Conservation (phyloP, 805 yeast genomes). For the Helenozyma baotianmanensis region DNA sequence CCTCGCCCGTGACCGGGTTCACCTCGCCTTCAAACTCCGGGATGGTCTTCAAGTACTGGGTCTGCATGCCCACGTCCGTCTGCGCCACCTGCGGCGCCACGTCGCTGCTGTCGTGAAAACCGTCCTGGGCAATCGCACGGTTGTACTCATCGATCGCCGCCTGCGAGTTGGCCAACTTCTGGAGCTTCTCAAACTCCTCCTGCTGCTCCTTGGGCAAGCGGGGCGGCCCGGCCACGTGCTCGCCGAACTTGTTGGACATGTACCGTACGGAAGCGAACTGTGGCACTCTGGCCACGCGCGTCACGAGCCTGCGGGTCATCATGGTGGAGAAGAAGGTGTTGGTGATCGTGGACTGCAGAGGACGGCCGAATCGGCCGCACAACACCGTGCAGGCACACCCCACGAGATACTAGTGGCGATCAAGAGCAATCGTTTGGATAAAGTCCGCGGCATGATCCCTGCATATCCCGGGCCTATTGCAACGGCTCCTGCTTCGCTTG, state of each 20-base stretch:
- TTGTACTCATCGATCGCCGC: constrained; percentile 75
- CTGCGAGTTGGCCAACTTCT: constrained; percentile 74
- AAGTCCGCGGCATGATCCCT: not conserved
- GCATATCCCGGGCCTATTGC: not conserved
- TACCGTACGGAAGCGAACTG: constrained; percentile 3
- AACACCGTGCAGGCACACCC: too few species aligned
- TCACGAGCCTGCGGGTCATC: too few species aligned
- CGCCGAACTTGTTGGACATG: constrained; percentile 18
- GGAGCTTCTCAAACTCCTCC: constrained; percentile 86
- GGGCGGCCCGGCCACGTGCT: constrained; percentile 51
- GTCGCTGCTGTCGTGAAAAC: constrained; percentile 8
- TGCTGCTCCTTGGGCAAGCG: constrained; percentile 75
- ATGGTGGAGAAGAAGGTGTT: too few species aligned
- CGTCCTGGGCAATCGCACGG: constrained; percentile 31
- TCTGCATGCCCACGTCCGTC: constrained; percentile 63
- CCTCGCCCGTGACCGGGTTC: constrained; percentile 92
- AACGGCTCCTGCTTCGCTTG: not conserved
- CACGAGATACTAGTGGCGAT: too few species aligned
- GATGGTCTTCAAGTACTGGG: constrained; percentile 68
- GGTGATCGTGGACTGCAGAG: too few species aligned
- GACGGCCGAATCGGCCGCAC: too few species aligned
- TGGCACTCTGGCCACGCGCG: too few species aligned
- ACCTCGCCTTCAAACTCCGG: constrained; percentile 95
- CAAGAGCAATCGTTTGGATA: not conserved
- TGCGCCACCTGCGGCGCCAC: constrained; percentile 27